Conservation (phyloP, 2,329 filamentous ascomycete species). For the Coniosporium tulheliwenetii region DNA sequence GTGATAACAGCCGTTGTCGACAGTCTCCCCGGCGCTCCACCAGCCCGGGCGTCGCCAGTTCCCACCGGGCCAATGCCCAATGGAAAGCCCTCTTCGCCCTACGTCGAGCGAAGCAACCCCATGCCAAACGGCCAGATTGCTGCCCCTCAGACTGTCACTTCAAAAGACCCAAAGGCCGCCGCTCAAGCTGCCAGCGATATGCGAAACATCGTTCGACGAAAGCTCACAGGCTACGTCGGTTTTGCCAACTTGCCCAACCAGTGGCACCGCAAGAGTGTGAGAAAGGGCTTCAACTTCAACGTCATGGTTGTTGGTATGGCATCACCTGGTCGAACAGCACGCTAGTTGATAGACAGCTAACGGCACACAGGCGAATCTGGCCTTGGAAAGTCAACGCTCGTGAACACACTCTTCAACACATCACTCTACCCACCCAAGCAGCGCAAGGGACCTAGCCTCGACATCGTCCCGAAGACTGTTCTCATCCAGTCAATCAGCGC, state of each 20-base stretch:
- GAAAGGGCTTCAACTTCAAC: constrained; percentile 99
- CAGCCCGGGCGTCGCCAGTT: constrained; percentile 27
- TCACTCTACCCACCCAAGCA: constrained; percentile 97
- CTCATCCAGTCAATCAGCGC: constrained; percentile 38
- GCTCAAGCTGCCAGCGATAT: constrained; percentile 37
- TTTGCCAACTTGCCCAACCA: constrained; percentile 99
- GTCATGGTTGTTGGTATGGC: constrained; percentile 97
- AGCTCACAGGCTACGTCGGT: constrained; percentile 95
- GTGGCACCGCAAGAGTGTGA: constrained; percentile 99
- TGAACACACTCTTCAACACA: constrained; percentile 99
- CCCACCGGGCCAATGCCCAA: constrained; percentile 24
- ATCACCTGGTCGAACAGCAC: not conserved
- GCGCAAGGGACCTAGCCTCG: constrained; percentile 90
- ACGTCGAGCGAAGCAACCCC: constrained; percentile 42
- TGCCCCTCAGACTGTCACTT: constrained; percentile 43
- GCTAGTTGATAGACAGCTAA: constrained; percentile 2
- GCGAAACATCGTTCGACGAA: constrained; percentile 94
- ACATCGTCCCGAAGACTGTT: constrained; percentile 84
- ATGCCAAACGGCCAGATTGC: constrained; percentile 34
- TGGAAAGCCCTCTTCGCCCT: constrained; percentile 38
- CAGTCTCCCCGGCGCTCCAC: not conserved
- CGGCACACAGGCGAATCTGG: constrained; percentile 74
- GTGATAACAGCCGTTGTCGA: not conserved
- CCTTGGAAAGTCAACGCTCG: constrained; percentile 94
- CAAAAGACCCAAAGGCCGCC: constrained; percentile 46